phyloP scores from a whole-genome alignment of 2,329 filamentous ascomycete species.

The Laburnicola sp. region DNA sequence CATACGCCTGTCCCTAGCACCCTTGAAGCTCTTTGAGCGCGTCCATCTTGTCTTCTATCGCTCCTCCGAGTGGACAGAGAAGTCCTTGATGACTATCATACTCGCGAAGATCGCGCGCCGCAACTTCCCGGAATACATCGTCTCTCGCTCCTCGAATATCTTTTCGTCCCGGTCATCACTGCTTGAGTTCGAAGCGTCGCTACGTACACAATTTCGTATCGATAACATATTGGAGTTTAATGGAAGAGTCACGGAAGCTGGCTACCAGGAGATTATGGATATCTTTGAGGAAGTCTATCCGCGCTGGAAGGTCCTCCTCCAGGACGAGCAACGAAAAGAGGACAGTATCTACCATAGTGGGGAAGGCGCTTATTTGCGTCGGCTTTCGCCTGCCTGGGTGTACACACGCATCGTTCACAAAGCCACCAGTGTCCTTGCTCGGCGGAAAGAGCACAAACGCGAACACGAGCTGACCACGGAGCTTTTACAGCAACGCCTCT shows the following conservation, averaged over 20 bases:
- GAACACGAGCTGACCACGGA: conserved; percentile 77
- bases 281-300: conserved; percentile 75
- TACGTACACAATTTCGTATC: conserved; percentile 78
- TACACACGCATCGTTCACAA: conserved; percentile 95
- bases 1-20: no score
- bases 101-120: conserved; percentile 84
- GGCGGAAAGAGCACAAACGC: conserved; percentile 75
- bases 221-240: conserved; percentile 82
- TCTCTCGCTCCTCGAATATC: conserved; percentile 86
- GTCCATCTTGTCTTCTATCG: no score
- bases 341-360: conserved; percentile 75
- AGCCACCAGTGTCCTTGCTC: conserved; percentile 74
- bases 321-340: conserved; percentile 78
- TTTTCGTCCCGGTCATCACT: conserved; percentile 75
- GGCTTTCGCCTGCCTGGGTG: conserved; percentile 88
- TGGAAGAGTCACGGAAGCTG: conserved; percentile 67
- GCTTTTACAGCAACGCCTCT: conserved; percentile 77
- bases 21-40: no score
- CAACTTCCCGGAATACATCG: conserved; percentile 88
- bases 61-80: no score
- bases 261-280: conserved; percentile 68
- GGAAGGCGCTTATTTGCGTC: conserved; percentile 84
- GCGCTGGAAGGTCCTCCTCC: conserved; percentile 74
- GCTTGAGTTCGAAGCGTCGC: conserved; percentile 85
- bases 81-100: conserved; percentile 92